These are phyloP conservation scores for Globisporangium nunn DNA, from an alignment of 352 stramenopile species.

Conservation along the genomic window DNA sequence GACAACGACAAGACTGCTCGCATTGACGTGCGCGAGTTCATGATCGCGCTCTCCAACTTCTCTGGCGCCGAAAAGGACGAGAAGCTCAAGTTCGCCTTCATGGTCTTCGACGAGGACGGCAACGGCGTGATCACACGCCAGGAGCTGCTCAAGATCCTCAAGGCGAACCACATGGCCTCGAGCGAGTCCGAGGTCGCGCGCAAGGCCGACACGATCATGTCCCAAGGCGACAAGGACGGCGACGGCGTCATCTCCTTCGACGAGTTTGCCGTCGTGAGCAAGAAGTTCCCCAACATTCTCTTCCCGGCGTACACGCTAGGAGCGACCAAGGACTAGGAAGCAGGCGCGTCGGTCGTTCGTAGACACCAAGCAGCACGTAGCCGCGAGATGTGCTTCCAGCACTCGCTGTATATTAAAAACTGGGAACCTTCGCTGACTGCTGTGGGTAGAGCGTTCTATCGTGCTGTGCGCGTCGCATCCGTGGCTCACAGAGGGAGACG, in stretches of 20 bases:
- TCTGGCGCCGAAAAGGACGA: constrained; percentile 92
- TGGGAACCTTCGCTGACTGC: neutral
- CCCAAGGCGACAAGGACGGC: constrained; percentile 93
- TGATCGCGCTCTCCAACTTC: constrained; percentile 94
- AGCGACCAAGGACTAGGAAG: constrained; percentile 42
- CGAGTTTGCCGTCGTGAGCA: constrained; percentile 94
- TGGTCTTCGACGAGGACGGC: constrained; percentile 93
- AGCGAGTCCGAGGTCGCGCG: constrained; percentile 89
- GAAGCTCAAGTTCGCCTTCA: constrained; percentile 96
- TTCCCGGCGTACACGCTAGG: constrained; percentile 83
- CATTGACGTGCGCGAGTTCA: constrained; percentile 92
- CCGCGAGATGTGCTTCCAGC: neutral
- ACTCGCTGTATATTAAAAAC: neutral
- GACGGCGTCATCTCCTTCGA: constrained; percentile 97
- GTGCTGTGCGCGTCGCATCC: neutral
- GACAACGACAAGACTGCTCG: constrained; percentile 90
- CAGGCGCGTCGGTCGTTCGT: too few species aligned
- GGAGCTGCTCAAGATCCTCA: constrained; percentile 93
- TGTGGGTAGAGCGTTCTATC: neutral
- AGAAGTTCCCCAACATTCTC: constrained; percentile 96
- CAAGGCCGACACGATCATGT: constrained; percentile 97
- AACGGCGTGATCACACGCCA: constrained; percentile 93
- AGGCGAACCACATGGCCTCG: constrained; percentile 93
- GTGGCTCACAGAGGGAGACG: neutral
- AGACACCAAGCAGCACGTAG: too few species aligned